Percentiles rank a stretch among this genome's conserved stretches.
These are phyloP conservation scores for Cronartium ribicola DNA, from an alignment of 1,284 basidiomycete species.

Conservation along the genomic window DNA sequence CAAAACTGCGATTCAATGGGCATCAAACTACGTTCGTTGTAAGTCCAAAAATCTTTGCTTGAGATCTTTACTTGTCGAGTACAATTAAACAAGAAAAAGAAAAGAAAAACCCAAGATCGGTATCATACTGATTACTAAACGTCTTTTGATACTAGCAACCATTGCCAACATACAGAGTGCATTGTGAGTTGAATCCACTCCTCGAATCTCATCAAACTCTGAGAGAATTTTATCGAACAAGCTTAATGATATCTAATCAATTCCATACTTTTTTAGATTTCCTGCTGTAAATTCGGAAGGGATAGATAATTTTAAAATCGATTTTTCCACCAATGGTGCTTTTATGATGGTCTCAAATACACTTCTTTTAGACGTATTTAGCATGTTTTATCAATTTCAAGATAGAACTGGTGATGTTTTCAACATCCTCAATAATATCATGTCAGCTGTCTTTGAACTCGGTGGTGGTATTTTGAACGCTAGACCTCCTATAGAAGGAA, in stretches of 20 bases:
- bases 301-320: constrained; percentile 33
- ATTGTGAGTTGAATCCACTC: constrained; percentile 17
- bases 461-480: constrained; percentile 26
- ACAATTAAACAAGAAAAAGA: too few relatives aligned
- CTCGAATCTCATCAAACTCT: too few relatives aligned
- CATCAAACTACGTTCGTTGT: constrained; percentile 34
- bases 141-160: constrained; percentile 9
- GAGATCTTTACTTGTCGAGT: background rate
- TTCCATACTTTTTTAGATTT: constrained; percentile 9
- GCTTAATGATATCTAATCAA: background rate
- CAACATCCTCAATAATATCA: constrained; percentile 39
- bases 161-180: constrained; percentile 33
- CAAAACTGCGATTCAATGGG: constrained; percentile 23
- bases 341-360: constrained; percentile 40
- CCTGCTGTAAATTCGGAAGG: constrained; percentile 22
- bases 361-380: constrained; percentile 31
- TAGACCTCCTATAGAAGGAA: constrained; percentile 19
- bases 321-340: constrained; percentile 33
- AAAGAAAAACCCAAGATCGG: too few relatives aligned
- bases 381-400: constrained; percentile 32
- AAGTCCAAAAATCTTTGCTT: background rate
- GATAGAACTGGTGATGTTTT: constrained; percentile 26
- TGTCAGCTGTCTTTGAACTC: constrained; percentile 19
- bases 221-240: too few relatives aligned
- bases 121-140: too few relatives aligned